phyloP scores from a whole-genome alignment of 169 alveolate species.

The Plasmodium reichenowi region DNA sequence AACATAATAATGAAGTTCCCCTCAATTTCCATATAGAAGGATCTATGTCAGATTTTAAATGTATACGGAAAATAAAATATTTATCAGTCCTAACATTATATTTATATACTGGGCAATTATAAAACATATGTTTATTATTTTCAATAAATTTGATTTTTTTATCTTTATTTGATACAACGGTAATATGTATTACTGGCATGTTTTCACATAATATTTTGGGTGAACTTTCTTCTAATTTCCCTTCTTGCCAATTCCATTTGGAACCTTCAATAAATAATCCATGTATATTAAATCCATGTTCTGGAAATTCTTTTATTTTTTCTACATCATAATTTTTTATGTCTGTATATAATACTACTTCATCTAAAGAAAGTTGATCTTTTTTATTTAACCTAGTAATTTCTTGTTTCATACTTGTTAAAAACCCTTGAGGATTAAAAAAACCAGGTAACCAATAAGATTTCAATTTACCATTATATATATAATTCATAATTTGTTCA shows the following conservation, averaged over 20 bases:
- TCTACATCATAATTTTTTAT: conserved; percentile 86
- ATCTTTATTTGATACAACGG: conserved; percentile 92
- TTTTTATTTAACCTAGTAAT: conserved; percentile 92
- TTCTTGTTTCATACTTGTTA: conserved; percentile 97
- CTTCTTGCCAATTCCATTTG: conserved; percentile 93
- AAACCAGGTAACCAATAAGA: conserved; percentile 95
- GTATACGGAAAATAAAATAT: conserved; percentile 93
- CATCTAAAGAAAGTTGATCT: conserved; percentile 95
- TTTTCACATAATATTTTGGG: conserved; percentile 88
- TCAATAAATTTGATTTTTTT: conserved; percentile 88
- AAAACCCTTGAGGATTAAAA: conserved; percentile 96
- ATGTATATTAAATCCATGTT: conserved; percentile 93
- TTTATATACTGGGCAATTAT: conserved; percentile 95
- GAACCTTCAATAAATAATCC: conserved; percentile 97
- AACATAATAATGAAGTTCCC: conserved; percentile 86
- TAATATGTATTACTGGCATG: conserved; percentile 92
- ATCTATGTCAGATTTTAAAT: conserved; percentile 89
- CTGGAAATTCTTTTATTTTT: conserved; percentile 87
- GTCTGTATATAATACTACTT: conserved; percentile 93
- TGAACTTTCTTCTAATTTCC: conserved; percentile 93
- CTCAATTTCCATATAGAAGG: conserved; percentile 87
- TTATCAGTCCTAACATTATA: conserved; percentile 95
- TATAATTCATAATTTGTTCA: conserved; percentile 94
- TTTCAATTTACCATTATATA: conserved; percentile 93
- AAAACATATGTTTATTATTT: conserved; percentile 89